These are phyloP conservation scores for Chamaenerion angustifolium DNA, from an alignment of 345 rosid species.

Conservation along the genomic window DNA sequence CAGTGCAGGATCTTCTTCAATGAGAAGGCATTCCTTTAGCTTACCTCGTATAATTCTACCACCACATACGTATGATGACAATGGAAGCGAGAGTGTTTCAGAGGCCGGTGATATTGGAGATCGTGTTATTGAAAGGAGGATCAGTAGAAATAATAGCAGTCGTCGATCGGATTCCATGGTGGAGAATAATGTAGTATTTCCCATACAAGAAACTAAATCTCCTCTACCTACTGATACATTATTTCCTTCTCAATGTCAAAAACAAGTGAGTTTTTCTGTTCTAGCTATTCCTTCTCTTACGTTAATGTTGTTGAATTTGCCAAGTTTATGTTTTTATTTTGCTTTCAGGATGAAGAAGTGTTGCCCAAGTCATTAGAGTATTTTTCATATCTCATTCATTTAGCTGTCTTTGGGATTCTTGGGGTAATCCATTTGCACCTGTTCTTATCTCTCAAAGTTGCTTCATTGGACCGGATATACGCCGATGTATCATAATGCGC, in stretches of 20 bases:
- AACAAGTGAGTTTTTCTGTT: slow-evolving; percentile 17
- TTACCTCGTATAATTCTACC: slow-evolving; percentile 19
- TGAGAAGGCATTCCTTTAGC: slow-evolving; percentile 30
- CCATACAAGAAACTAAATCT: slow-evolving; percentile 21
- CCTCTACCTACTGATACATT: slow-evolving; percentile 35
- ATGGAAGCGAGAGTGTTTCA: slow-evolving; percentile 51
- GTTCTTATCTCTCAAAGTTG: background rate
- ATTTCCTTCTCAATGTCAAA: slow-evolving; percentile 16
- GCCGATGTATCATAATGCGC: background rate
- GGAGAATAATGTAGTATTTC: slow-evolving; percentile 16
- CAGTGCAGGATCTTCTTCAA: slow-evolving; percentile 40
- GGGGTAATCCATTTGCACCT: slow-evolving; percentile 31
- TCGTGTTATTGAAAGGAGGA: slow-evolving; percentile 43
- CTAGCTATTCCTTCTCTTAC: background rate
- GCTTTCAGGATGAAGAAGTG: slow-evolving; percentile 18
- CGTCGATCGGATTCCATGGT: slow-evolving; percentile 17
- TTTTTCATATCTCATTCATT: slow-evolving; percentile 36
- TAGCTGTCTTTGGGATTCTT: slow-evolving; percentile 67
- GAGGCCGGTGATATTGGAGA: slow-evolving; percentile 91
- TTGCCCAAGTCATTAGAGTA: slow-evolving; percentile 42
- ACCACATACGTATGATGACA: slow-evolving; percentile 24
- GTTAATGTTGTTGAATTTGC: background rate
- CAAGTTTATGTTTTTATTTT: background rate
- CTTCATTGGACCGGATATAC: background rate
- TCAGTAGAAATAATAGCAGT: slow-evolving; percentile 31